Conservation (phyloP, 805 yeast genomes). For the Jamesozyma piceae region DNA sequence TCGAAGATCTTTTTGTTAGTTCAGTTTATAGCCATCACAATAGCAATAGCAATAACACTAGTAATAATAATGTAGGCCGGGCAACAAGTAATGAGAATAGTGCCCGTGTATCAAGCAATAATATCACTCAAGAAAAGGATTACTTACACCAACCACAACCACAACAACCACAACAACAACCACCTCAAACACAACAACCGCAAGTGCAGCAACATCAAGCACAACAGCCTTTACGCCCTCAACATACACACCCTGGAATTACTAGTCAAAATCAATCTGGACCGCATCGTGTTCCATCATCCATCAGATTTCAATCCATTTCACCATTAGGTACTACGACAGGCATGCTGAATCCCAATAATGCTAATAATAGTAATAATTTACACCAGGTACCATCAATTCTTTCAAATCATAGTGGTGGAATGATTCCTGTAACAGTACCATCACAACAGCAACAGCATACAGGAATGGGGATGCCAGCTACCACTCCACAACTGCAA, state of each 20-base stretch:
- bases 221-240: neutral
- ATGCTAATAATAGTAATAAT: neutral
- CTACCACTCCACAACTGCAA: neutral
- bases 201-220: neutral
- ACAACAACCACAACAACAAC: neutral
- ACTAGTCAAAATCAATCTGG: neutral
- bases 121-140: neutral
- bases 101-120: neutral
- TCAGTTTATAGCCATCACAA: conserved; percentile 25
- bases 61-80: neutral
- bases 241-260: neutral
- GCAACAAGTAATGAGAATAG: neutral
- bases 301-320: conserved; percentile 5
- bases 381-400: neutral
- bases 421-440: neutral
- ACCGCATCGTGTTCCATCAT: conserved; percentile 2
- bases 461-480: neutral
- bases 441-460: neutral
- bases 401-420: neutral
- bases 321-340: conserved; percentile 5
- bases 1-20: conserved; percentile 54
- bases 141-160: neutral
- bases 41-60: neutral
- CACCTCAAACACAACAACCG: neutral
- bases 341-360: neutral